Percentiles rank a stretch among this genome's conserved stretches.
These are phyloP conservation scores for Nakaseomyces sp. DNA, from an alignment of 1,139 yeast species.

Conservation along the genomic window DNA sequence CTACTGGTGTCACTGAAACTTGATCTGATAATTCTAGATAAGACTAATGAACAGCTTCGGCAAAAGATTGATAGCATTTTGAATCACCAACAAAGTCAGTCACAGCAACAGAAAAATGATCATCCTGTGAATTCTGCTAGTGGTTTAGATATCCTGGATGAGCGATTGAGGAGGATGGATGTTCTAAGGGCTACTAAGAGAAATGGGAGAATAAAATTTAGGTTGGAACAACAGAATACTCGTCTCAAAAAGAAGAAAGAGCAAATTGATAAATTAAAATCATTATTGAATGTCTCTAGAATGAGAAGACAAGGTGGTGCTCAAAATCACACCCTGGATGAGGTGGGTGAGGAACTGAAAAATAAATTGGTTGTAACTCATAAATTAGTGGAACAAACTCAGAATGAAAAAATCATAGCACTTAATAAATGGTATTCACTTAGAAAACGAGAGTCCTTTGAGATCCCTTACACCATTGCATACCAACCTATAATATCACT, in stretches of 20 bases:
- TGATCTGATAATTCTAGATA: constrained; percentile 13
- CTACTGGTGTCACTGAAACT: constrained; percentile 16
- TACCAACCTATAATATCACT: constrained; percentile 24
- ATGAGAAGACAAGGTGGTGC: constrained; percentile 3
- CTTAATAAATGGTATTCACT: constrained; percentile 21
- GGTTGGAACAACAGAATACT: constrained; percentile 12
- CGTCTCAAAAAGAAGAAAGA: constrained; percentile 13
- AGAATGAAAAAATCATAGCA: constrained; percentile 11
- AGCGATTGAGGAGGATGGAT: constrained; percentile 17
- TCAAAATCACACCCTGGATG: constrained; percentile 4
- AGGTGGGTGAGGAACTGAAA: not conserved
- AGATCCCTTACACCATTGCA: constrained; percentile 21
- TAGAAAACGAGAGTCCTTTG: constrained; percentile 16
- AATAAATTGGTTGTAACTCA: constrained; percentile 11
- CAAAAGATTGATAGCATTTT: constrained; percentile 17
- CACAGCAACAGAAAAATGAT: not conserved
- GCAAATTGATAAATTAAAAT: constrained; percentile 9
- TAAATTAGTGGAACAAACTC: constrained; percentile 11
- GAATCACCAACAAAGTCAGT: constrained; percentile 4
- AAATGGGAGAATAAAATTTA: constrained; percentile 14
- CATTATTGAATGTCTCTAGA: constrained; percentile 6
- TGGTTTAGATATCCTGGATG: constrained; percentile 15
- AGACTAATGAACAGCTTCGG: constrained; percentile 14
- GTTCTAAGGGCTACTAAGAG: constrained; percentile 15
- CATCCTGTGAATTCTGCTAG: not conserved